phyloP scores from a whole-genome alignment of 768 basidiomycete species.

The Tulasnella calospora region DNA sequence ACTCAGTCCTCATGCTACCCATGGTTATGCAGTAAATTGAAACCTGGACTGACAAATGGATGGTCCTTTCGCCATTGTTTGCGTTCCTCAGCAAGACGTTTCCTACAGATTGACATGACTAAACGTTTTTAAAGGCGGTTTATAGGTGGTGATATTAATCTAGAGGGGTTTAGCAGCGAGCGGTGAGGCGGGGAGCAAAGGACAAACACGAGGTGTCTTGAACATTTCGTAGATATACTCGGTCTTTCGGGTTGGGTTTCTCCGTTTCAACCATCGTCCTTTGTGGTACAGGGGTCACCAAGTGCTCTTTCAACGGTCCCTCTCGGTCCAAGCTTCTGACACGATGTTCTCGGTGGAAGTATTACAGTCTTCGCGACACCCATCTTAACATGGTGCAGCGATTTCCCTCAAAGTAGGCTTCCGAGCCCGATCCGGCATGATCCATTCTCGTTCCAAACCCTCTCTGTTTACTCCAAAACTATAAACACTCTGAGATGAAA shows the following conservation, averaged over 20 bases:
- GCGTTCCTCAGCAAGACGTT: constrained; percentile 90
- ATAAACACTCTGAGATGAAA: not conserved
- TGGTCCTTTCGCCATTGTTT: constrained; percentile 99
- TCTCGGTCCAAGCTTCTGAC: no score
- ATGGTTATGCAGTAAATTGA: not conserved
- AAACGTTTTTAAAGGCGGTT: not conserved
- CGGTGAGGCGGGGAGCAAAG: constrained; percentile 1
- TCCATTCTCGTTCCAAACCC: not conserved
- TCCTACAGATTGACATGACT: constrained; percentile 61
- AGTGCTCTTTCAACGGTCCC: no score
- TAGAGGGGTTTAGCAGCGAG: not conserved
- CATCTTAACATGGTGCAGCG: no score
- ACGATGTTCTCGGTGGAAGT: no score
- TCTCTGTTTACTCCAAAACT: not conserved
- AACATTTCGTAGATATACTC: constrained; percentile 6
- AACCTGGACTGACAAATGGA: constrained; percentile 69
- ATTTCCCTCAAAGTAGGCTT: no score
- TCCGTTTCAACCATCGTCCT: not conserved
- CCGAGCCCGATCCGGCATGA: no score
- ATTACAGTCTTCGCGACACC: no score
- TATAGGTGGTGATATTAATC: not conserved
- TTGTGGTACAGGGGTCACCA: no score
- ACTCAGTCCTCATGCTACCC: not conserved
- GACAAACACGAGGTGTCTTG: not conserved
- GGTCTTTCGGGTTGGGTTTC: not conserved